Percentiles rank a stretch among this genome's conserved stretches.
phyloP scores from a whole-genome alignment of 192 early-diverging fungal species.

The Backusella mclennaniae region DNA sequence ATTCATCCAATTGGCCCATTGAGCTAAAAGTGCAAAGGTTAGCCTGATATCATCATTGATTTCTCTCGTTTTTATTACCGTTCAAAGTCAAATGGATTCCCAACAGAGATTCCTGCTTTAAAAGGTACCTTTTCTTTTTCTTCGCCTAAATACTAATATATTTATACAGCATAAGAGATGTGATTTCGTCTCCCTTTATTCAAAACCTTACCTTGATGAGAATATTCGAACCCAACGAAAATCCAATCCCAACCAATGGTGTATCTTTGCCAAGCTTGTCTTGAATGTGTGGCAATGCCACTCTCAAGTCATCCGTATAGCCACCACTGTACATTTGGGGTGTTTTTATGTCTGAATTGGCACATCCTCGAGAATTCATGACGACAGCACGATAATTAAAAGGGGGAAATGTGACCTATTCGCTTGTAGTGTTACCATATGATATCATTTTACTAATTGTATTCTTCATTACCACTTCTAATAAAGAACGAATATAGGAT shows the following conservation, averaged over 20 bases:
- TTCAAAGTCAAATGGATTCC: slow-evolving; percentile 85
- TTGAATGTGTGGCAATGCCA: slow-evolving; percentile 57
- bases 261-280: slow-evolving; percentile 50
- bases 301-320: slow-evolving; percentile 76
- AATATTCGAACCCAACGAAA: slow-evolving; percentile 90
- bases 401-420: slow-evolving; percentile 41
- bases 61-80: slow-evolving; percentile 29
- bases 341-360: slow-evolving; percentile 73
- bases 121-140: slow-evolving; percentile 73
- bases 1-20: slow-evolving; percentile 43
- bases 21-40: slow-evolving; percentile 17
- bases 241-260: slow-evolving; percentile 79
- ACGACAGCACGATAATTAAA: slow-evolving; percentile 76
- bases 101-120: slow-evolving; percentile 71
- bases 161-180: not conserved
- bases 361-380: slow-evolving; percentile 89
- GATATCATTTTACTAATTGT: no score
- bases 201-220: slow-evolving; percentile 66
- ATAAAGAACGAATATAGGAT: slow-evolving; percentile 77
- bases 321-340: slow-evolving; percentile 81
- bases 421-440: not conserved
- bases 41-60: not conserved
- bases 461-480: slow-evolving; percentile 45
- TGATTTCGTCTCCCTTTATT: not conserved
- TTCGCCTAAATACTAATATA: slow-evolving; percentile 71